These are phyloP conservation scores for Cyathus striatus DNA, from an alignment of 768 basidiomycete species.

Conservation along the genomic window DNA sequence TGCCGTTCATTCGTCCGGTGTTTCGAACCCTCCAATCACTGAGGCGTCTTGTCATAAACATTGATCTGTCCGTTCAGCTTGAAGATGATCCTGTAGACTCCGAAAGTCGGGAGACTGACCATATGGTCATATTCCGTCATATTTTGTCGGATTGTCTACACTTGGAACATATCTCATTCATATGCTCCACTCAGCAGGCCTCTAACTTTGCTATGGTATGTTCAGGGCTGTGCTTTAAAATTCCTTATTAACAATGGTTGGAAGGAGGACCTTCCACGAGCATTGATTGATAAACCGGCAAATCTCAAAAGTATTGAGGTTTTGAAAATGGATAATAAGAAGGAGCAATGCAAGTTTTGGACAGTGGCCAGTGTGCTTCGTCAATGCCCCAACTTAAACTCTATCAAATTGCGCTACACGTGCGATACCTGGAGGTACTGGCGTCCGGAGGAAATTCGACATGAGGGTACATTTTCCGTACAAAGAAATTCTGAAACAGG, in stretches of 20 bases:
- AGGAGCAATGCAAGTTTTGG: too few relatives aligned
- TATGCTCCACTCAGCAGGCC: constrained; percentile 13
- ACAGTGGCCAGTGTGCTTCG: too few relatives aligned
- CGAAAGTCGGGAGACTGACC: constrained; percentile 3
- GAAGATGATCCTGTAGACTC: not conserved
- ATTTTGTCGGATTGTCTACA: constrained; percentile 9
- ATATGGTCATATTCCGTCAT: constrained; percentile 13
- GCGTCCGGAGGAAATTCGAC: too few relatives aligned
- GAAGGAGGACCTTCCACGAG: constrained; percentile 12
- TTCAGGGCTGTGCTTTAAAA: not conserved
- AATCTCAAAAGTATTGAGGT: constrained; percentile 12
- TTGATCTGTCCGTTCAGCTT: constrained; percentile 12
- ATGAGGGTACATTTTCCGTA: too few relatives aligned
- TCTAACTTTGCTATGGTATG: constrained; percentile 13
- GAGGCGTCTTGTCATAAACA: constrained; percentile 11
- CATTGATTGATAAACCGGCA: constrained; percentile 9
- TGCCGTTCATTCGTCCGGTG: constrained; percentile 10
- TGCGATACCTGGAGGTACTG: too few relatives aligned
- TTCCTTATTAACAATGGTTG: not conserved
- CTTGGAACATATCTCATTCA: constrained; percentile 13
- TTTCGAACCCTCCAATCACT: constrained; percentile 8
- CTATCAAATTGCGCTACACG: too few relatives aligned
- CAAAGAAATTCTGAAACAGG: too few relatives aligned
- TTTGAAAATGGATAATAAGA: constrained; percentile 11
- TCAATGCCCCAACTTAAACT: too few relatives aligned